Conservation (phyloP, 768 basidiomycete genomes). For the Hypholoma fasciculare region DNA sequence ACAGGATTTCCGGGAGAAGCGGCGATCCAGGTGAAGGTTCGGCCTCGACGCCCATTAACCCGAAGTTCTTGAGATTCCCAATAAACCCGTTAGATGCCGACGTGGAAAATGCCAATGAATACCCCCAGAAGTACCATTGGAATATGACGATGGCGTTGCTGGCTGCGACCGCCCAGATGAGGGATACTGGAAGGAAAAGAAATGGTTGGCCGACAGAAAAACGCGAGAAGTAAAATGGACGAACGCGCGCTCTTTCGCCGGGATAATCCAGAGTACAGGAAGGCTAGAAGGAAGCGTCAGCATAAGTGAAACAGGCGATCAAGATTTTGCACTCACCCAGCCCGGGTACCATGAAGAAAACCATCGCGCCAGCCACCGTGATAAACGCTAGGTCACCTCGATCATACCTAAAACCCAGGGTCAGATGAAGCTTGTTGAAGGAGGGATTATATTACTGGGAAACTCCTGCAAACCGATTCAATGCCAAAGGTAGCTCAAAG, state of each 20-base stretch:
- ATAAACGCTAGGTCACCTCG: conserved; percentile 74
- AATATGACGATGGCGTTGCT: conserved; percentile 76
- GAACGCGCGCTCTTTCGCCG: conserved; percentile 63
- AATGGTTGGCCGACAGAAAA: conserved; percentile 2
- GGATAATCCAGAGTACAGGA: conserved; percentile 73
- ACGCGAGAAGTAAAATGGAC: conserved; percentile 11
- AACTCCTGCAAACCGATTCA: neutral
- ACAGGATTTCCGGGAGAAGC: conserved; percentile 79
- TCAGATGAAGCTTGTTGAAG: neutral
- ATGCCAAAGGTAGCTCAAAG: no score
- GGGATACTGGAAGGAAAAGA: conserved; percentile 41
- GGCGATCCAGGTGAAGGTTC: conserved; percentile 78
- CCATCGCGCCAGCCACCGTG: conserved; percentile 66
- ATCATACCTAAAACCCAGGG: conserved; percentile 51
- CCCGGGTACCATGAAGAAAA: conserved; percentile 77
- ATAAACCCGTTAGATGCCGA: conserved; percentile 75
- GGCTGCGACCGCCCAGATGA: conserved; percentile 77
- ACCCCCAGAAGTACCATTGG: conserved; percentile 75
- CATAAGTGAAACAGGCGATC: neutral
- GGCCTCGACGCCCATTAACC: conserved; percentile 68
- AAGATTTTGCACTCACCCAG: conserved; percentile 43
- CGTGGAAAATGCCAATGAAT: conserved; percentile 81
- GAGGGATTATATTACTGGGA: neutral
- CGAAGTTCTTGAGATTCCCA: conserved; percentile 80
- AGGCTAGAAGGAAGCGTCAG: conserved; percentile 41